Evolutionary conservation across 2,329 filamentous ascomycete species (phyloP), one percentile per base, ranked within the genome.

Genomic region (Apiospora rasikravindrae): DNA sequence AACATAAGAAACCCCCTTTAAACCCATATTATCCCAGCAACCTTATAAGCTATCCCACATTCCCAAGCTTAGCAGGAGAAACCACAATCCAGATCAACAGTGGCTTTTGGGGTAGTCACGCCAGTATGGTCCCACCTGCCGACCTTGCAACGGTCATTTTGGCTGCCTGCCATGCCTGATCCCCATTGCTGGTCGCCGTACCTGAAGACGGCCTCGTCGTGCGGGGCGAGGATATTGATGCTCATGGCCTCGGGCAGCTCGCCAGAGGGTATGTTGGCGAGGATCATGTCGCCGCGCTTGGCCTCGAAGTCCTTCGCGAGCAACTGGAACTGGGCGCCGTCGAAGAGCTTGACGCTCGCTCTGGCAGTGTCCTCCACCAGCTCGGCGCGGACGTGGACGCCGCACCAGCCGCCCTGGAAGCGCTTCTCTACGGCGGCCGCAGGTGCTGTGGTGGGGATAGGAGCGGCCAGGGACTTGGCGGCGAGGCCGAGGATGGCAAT

Each of bases 281-380:
- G 5, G 7, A 22, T 37, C 29, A 2, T 22, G 0, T 33, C 22
- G 33, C 33, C 33, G 26, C 16, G 2, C 13, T 3, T 33, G 16
- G 16, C 14, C 26, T 61, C 6, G 53, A 37, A 61, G 6, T n/a
- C 7, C 7, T 11, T 6, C 26, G n/a, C 16, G 14, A 11, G 19
- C 16, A 7, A 37, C 16, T 11, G 26, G 29, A 4, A 22, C 16
- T 61, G 53, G 16, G 10, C 10, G 53, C 2, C 29, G 53, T 61
- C 53, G 5, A 1, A 37, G 16, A 61, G 5, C 16, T 37, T 33
- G 53, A 61, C 29, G 6, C 0, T 5, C 16, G 29, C 53, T 7
- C 4, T 37, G 5, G 16, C 10, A 11, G 0, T 57, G 26, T 2
- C 16, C 14, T 1, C 0, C 5, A 6, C 16, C 7, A 8, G 0